Conservation (phyloP, 2,329 filamentous ascomycete genomes). For the Fusarium piperis region DNA sequence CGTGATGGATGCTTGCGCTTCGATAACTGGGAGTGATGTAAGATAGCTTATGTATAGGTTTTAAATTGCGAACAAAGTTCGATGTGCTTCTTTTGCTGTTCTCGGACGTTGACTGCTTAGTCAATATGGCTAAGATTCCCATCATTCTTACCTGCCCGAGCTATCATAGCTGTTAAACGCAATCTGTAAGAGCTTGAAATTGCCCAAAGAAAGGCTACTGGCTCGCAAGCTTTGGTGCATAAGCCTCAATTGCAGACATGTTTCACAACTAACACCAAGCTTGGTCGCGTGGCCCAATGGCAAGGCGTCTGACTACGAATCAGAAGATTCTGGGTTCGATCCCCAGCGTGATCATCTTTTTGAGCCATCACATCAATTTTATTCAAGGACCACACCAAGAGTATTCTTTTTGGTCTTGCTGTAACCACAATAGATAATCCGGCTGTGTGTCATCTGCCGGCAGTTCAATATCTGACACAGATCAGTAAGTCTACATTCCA, state of each 20-base stretch:
- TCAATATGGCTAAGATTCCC: neutral
- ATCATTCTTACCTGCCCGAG: neutral
- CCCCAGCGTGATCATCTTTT: constrained; percentile 37
- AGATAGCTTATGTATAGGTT: neutral
- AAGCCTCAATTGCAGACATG: neutral
- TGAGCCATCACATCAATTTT: neutral
- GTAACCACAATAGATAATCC: neutral
- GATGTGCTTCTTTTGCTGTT: neutral
- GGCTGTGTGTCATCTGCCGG: neutral
- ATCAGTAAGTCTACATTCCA: neutral
- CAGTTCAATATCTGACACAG: neutral
- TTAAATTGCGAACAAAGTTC: neutral
- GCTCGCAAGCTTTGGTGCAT: neutral
- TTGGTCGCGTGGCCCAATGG: constrained; percentile 44
- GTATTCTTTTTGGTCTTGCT: neutral
- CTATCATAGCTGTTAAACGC: neutral
- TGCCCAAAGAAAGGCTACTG: neutral
- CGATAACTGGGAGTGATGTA: neutral
- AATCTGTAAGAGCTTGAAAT: too few relatives aligned
- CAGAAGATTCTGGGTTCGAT: constrained; percentile 48
- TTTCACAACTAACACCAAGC: neutral
- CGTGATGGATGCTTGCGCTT: too few relatives aligned
- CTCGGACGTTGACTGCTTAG: neutral
- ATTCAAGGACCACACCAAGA: too few relatives aligned
- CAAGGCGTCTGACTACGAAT: constrained; percentile 49